These are phyloP conservation scores for Ulmus americana DNA, from an alignment of 331 rosid species.

Conservation along the genomic window DNA sequence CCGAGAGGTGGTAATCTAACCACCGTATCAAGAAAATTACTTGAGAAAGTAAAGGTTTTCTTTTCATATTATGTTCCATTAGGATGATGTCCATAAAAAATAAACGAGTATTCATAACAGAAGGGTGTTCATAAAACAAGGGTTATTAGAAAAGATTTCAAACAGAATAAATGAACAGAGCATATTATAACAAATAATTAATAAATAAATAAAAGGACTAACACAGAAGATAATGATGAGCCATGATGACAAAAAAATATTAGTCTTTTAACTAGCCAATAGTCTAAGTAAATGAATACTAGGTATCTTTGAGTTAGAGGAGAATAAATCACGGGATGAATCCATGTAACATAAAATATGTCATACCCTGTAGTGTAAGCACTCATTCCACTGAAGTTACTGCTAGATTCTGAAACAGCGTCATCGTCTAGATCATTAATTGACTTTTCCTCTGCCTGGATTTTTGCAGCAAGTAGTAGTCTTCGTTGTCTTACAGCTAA, in stretches of 20 bases:
- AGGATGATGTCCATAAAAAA: too few relatives aligned
- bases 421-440: conserved; percentile 73
- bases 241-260: too few relatives aligned
- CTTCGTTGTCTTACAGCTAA: conserved; percentile 94
- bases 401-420: conserved; percentile 82
- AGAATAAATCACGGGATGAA: not conserved
- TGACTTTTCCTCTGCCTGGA: conserved; percentile 67
- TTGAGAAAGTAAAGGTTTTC: too few relatives aligned
- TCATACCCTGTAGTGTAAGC: conserved; percentile 89
- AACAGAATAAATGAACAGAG: not conserved
- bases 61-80: too few relatives aligned
- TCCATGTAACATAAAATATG: conserved; percentile 8
- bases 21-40: too few relatives aligned
- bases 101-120: too few relatives aligned
- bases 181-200: not conserved
- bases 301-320: too few relatives aligned
- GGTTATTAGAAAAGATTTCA: not conserved
- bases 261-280: too few relatives aligned
- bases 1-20: too few relatives aligned
- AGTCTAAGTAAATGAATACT: too few relatives aligned
- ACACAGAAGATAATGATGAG: too few relatives aligned
- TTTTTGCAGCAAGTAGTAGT: conserved; percentile 75
- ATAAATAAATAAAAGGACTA: not conserved
- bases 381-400: conserved; percentile 98
- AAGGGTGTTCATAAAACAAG: too few relatives aligned